These are phyloP conservation scores for Penicillium fuscoglaucum DNA, from an alignment of 2,329 filamentous ascomycete genomes.

Conservation along the genomic window DNA sequence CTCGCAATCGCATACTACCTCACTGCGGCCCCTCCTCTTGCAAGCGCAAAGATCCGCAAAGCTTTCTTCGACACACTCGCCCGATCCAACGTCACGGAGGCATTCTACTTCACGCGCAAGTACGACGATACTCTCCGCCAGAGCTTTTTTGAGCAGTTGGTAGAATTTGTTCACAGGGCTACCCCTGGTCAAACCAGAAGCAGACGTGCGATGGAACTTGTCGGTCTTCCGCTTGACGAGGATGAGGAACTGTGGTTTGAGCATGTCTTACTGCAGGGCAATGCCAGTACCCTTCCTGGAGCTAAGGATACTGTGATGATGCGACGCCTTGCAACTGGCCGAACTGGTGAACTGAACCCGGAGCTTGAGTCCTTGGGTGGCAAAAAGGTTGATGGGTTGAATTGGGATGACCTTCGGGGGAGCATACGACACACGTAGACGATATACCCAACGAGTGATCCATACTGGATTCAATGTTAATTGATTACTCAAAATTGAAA, in stretches of 20 bases:
- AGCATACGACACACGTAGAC: constrained; percentile 34
- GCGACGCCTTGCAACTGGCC: constrained; percentile 69
- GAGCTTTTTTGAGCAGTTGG: constrained; percentile 65
- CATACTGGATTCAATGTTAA: constrained; percentile 8
- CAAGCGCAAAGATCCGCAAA: constrained; percentile 60
- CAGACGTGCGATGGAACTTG: constrained; percentile 65
- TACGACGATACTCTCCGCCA: constrained; percentile 63
- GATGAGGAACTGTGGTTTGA: constrained; percentile 75
- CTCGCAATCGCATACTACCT: constrained; percentile 78
- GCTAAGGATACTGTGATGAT: constrained; percentile 74
- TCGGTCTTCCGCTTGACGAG: constrained; percentile 69
- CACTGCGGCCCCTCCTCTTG: constrained; percentile 71
- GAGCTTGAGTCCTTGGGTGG: constrained; percentile 44
- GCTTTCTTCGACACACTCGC: constrained; percentile 70
- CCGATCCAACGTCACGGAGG: constrained; percentile 67
- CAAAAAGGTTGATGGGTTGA: constrained; percentile 51
- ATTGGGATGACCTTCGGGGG: constrained; percentile 52
- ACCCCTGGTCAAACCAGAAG: constrained; percentile 46
- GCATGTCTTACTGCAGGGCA: constrained; percentile 64
- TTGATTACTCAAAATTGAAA: constrained; percentile 12
- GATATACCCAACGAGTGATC: constrained; percentile 17
- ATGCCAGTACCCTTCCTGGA: constrained; percentile 63
- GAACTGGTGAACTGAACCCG: constrained; percentile 35
- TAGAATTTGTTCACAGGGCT: constrained; percentile 57
- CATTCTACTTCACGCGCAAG: constrained; percentile 70